Evolutionary conservation across 148 eudicot species (phyloP), one percentile per base, ranked within the genome.

Genomic region (Linanthus parryae): DNA sequence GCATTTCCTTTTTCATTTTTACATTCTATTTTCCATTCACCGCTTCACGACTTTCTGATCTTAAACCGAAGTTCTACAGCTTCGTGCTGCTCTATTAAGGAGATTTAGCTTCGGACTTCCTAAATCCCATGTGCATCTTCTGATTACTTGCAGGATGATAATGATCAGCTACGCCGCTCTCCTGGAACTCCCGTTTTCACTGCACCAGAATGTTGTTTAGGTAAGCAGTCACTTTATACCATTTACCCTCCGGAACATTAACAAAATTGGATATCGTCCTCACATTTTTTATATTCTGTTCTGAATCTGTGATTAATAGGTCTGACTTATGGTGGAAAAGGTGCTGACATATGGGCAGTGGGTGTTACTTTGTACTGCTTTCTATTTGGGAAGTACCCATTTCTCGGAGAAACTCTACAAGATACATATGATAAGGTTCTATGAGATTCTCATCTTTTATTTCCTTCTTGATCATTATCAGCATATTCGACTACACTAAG

Each of bases 161-260:
- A 92, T 59, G 98, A 92, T 55, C 90, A 79, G 74, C 78, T 92
- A 53, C 87, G 98, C 9, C 95, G 98, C 52, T 87, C 98, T 58
- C 98, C 98, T 52, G 98, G 98, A 52, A 92, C 98, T 45, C 98
- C 98, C 35, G 98, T 87, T 37, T 87, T 92, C 27, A 92, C 98
- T 55, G 98, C 98, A 28, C 98, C 98, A 1, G 98, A 92, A 61
- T 92, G 98, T 65, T 92, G 98, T 65, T 59, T 82, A 79, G 98
- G 98, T 87, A 8, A 16, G 75, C 9, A 33, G 30, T 24, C 29
- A 38, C 39, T 66, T 30, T 19, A 16, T 33, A n/a, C n/a, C n/a
- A n/a, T n/a, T n/a, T n/a, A n/a, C n/a, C n/a, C n/a, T n/a, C n/a
- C n/a, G n/a, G n/a, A n/a, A n/a, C n/a, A n/a, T n/a, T n/a, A n/a